Percentiles rank a stretch among this genome's conserved stretches.
These are phyloP conservation scores for Neurospora sp. DNA, from an alignment of 495 filamentous ascomycete genomes.

Conservation along the genomic window DNA sequence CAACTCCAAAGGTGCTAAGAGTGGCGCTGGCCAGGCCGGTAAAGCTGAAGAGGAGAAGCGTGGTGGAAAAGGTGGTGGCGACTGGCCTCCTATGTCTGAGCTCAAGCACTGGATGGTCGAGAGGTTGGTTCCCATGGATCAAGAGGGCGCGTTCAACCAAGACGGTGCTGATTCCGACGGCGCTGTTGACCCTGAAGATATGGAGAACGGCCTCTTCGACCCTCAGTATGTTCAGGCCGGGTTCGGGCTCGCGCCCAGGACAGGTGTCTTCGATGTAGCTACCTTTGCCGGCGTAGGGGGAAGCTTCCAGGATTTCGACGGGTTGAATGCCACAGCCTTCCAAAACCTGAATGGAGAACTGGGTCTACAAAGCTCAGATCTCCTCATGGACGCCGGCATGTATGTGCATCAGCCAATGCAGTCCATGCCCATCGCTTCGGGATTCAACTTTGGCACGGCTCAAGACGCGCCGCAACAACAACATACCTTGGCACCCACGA, in stretches of 20 bases:
- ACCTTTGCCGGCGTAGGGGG: conserved; percentile 23
- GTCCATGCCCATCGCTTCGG: conserved; percentile 29
- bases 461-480: conserved; percentile 2
- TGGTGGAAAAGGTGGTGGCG: conserved; percentile 75
- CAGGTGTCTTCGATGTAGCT: conserved; percentile 17
- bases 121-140: conserved; percentile 37
- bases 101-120: conserved; percentile 78
- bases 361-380: conserved; percentile 4
- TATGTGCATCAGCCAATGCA: conserved; percentile 12
- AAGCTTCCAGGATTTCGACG: conserved; percentile 13
- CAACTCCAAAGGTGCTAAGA: conserved; percentile 23
- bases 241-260: conserved; percentile 1
- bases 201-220: conserved; percentile 16
- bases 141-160: conserved; percentile 10
- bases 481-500: conserved; percentile 12
- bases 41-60: conserved; percentile 44
- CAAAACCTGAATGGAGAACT: conserved; percentile 7
- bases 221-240: conserved; percentile 5
- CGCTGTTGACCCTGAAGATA: conserved; percentile 23
- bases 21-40: conserved; percentile 22
- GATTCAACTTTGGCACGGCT: conserved; percentile 19
- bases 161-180: conserved; percentile 20
- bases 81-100: conserved; percentile 69
- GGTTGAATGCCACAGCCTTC: conserved; percentile 2
- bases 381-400: conserved; percentile 18